Evolutionary conservation across 305 asterid species (phyloP).

Genomic region (Lippia alba): DNA sequence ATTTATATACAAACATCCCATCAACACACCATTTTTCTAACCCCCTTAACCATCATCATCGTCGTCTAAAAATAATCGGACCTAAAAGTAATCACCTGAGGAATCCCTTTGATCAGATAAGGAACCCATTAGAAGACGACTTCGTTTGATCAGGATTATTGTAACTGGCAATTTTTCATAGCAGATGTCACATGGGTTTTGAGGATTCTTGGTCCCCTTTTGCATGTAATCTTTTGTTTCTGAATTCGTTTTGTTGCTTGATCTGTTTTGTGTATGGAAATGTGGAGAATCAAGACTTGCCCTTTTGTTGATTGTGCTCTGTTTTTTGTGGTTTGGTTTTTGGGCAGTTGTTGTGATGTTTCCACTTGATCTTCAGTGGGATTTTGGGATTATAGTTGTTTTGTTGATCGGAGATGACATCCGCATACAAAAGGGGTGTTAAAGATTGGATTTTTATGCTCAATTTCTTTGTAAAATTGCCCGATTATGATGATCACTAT

Average conservation of each 20-base stretch:
- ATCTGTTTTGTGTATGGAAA: constrained; percentile 51
- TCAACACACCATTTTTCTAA: constrained; percentile 36
- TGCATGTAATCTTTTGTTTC: constrained; percentile 56
- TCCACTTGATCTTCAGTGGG: constrained; percentile 49
- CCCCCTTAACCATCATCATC: constrained; percentile 36
- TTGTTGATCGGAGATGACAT: constrained; percentile 39
- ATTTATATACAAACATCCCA: constrained; percentile 40
- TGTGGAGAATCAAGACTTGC: constrained; percentile 38
- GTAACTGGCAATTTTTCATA: constrained; percentile 14
- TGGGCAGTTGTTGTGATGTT: constrained; percentile 20
- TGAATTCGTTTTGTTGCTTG: constrained; percentile 33
- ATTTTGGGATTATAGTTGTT: constrained; percentile 43
- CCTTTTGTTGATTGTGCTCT: constrained; percentile 26
- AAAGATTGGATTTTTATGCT: constrained; percentile 53
- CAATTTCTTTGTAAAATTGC: constrained; percentile 35
- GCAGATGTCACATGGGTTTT: constrained; percentile 56
- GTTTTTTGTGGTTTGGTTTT: constrained; percentile 2
- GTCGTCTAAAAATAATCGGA: constrained; percentile 26
- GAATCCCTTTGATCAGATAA: constrained; percentile 42
- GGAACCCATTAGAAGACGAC: constrained; percentile 37
- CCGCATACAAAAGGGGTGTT: constrained; percentile 33
- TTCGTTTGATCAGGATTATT: constrained; percentile 33
- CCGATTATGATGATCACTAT: constrained; percentile 40
- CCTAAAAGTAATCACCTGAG: constrained; percentile 32
- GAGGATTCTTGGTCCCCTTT: constrained; percentile 56